Evolutionary conservation across 2,329 filamentous ascomycete genomes (phyloP), one percentile per base, ranked within the genome.

Genomic region (Chaetomium olivaceum): DNA sequence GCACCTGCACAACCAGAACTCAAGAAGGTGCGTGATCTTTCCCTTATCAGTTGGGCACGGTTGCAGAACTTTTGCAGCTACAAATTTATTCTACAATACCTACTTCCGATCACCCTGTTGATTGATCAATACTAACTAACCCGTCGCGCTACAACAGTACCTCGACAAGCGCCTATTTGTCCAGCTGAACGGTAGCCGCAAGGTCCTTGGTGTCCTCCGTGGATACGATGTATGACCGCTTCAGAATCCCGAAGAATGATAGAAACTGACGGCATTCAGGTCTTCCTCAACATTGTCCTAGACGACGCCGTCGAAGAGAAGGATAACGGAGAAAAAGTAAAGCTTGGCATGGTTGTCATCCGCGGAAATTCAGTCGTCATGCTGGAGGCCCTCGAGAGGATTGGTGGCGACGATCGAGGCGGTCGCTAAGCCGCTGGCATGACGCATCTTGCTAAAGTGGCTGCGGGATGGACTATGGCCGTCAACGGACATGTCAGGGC

Each of bases 131-230:
- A 51, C 68, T 67, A 59, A 69, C 68, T 67, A 61, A 70, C 59
- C 39, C 6, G 1, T 43, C 29, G 46, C 11, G 6, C 12, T 39
- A 4, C 3, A 58, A 29, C 74, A 99, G 95, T 99, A 99, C 81
- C 93, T 99, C 81, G 95, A 99, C 85, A 99, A 99, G 88, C 88
- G 94, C 81, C 87, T 99, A 76, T 97, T 97, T 79, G 93, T 98
- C 72, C 94, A 99, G 80, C 84, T 99, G 62, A 99, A 99, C 80
- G 95, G 95, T 76, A 97, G 93, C 79, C 91, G 95, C 78, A 98
- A 97, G 81, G 94, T 99, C 68, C 92, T 97, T 78, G 95, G 96
- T 63, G 87, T 97, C 60, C 86, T 99, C 65, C 89, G 95, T 71
- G 95, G 95, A 67, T 99, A 98, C 80, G 95, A 99, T 88, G 95